Conservation (phyloP, 345 rosid genomes). For the Citrus unshiu region DNA sequence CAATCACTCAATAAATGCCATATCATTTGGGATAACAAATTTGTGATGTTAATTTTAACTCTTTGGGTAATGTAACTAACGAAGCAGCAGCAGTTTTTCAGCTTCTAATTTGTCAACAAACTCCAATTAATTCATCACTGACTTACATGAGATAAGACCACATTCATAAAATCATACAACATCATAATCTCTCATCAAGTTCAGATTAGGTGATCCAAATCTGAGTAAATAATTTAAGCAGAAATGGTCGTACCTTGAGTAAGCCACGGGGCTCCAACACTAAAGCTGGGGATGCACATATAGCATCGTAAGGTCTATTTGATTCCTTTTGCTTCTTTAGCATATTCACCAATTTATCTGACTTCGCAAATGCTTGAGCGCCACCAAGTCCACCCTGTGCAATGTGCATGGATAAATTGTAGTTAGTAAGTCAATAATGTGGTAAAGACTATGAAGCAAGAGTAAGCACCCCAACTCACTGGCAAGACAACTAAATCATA, state of each 20-base stretch:
- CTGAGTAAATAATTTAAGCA: too few relatives aligned
- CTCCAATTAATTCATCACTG: background rate
- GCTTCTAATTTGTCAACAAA: background rate
- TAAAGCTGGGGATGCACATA: constrained; percentile 86
- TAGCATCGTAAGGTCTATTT: constrained; percentile 85
- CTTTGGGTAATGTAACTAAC: background rate
- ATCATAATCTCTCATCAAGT: too few relatives aligned
- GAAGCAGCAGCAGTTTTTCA: background rate
- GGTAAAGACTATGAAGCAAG: background rate
- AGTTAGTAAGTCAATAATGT: background rate
- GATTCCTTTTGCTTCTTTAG: constrained; percentile 75
- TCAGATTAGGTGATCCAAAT: constrained; percentile 9
- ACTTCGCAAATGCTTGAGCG: constrained; percentile 80
- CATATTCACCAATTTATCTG: constrained; percentile 72
- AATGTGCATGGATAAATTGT: constrained; percentile 18
- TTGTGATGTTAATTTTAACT: rapidly evolving
- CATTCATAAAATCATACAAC: too few relatives aligned
- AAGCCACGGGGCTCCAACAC: too few relatives aligned
- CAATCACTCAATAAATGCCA: too few relatives aligned
- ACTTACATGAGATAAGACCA: too few relatives aligned
- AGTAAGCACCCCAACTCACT: constrained; percentile 37
- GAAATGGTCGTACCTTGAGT: too few relatives aligned
- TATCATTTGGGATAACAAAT: too few relatives aligned
- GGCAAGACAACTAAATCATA: constrained; percentile 81
- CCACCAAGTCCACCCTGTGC: constrained; percentile 92